These are phyloP conservation scores for Ambrosiella xylebori DNA, from an alignment of 2,329 filamentous ascomycete genomes.

Conservation along the genomic window DNA sequence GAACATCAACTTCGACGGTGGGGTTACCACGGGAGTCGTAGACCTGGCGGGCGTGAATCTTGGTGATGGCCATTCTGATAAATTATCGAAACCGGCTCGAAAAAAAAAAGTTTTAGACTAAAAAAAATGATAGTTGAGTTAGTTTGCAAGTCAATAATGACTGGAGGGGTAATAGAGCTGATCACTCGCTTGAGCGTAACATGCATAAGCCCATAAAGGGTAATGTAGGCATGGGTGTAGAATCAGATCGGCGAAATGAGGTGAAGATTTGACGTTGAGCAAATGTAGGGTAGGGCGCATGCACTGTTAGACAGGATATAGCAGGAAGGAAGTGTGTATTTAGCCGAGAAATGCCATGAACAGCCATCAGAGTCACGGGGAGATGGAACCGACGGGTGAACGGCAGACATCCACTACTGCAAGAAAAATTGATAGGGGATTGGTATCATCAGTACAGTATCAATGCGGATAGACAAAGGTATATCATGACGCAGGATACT, in stretches of 20 bases:
- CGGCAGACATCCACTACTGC: too few relatives aligned
- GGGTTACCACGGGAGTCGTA: constrained; percentile 98
- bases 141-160: background rate
- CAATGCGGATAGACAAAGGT: background rate
- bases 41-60: constrained; percentile 84
- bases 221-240: background rate
- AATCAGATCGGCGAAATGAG: background rate
- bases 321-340: background rate
- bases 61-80: constrained; percentile 69
- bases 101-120: constrained; percentile 6
- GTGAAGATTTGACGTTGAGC: background rate
- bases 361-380: background rate
- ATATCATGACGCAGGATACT: too few relatives aligned
- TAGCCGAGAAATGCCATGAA: background rate
- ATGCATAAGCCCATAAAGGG: too few relatives aligned
- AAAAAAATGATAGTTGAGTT: constrained; percentile 13
- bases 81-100: constrained; percentile 11
- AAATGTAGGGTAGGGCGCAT: background rate
- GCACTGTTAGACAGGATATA: background rate
- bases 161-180: background rate
- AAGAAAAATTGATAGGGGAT: background rate
- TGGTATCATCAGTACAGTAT: background rate
- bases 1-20: constrained; percentile 88
- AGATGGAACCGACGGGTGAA: background rate
- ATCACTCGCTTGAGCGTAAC: too few relatives aligned